These are phyloP conservation scores for Hebeloma cylindrosporum DNA, from an alignment of 768 basidiomycete species.

Conservation along the genomic window DNA sequence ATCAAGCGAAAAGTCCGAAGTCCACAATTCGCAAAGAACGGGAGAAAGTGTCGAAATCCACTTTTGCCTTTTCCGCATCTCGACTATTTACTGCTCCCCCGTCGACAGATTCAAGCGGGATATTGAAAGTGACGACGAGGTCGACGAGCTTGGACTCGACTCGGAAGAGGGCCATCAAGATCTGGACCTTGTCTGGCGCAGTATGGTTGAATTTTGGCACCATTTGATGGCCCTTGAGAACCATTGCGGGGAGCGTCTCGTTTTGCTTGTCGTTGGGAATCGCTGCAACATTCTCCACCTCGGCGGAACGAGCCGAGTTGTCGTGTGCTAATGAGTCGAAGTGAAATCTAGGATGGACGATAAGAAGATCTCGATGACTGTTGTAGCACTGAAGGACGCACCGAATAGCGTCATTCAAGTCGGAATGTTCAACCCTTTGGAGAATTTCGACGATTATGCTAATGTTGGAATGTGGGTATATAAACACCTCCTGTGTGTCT, in stretches of 20 bases:
- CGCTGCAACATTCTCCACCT: constrained; percentile 42
- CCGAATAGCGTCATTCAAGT: constrained; percentile 68
- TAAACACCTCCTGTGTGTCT: constrained; percentile 91
- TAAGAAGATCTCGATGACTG: no score
- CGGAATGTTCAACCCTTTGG: constrained; percentile 60
- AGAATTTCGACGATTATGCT: constrained; percentile 87
- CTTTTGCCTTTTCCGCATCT: constrained; percentile 34
- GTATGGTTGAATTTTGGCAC: constrained; percentile 76
- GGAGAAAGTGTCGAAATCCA: constrained; percentile 55
- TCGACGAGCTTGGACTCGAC: constrained; percentile 71
- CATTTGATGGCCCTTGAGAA: constrained; percentile 67
- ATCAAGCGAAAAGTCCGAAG: constrained; percentile 65
- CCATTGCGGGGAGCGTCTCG: constrained; percentile 55
- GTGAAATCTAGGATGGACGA: constrained; percentile 71
- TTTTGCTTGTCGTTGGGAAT: constrained; percentile 42
- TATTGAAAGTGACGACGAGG: constrained; percentile 82
- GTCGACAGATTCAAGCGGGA: constrained; percentile 55
- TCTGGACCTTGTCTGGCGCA: constrained; percentile 63
- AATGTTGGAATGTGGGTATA: constrained; percentile 64
- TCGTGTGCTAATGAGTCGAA: constrained; percentile 91
- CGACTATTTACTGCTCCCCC: constrained; percentile 43
- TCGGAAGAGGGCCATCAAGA: constrained; percentile 82
- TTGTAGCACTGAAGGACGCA: constrained; percentile 34
- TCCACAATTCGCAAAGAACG: constrained; percentile 65
- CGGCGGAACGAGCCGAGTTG: constrained; percentile 63